Evolutionary conservation across 176 grass and related monocot genomes (phyloP).

Genomic region (Avena insularis): DNA sequence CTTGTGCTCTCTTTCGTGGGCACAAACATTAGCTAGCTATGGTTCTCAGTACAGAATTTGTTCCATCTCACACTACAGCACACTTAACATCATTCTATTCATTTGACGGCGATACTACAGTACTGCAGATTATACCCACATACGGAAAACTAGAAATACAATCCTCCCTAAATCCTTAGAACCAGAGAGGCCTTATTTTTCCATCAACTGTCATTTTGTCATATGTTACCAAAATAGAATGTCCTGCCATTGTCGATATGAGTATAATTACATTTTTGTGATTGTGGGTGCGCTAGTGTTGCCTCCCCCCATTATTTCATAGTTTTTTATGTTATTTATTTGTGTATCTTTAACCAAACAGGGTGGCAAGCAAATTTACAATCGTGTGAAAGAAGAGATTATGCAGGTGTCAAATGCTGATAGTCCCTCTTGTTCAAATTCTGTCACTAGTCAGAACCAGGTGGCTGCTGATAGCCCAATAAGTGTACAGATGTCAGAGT

Average conservation of each 20-base stretch:
- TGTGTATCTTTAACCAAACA: constrained; percentile 44
- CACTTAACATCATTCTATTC: neutral
- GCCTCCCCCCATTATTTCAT: neutral
- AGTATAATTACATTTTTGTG: constrained; percentile 1
- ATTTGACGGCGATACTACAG: constrained; percentile 6
- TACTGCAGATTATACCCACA: constrained; percentile 12
- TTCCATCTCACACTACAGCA: neutral
- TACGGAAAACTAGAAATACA: neutral
- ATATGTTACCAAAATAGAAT: constrained; percentile 15
- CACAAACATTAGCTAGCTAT: neutral
- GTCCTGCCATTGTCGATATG: neutral
- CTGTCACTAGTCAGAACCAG: constrained; percentile 82
- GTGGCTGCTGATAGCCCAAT: constrained; percentile 82
- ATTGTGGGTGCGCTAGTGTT: neutral
- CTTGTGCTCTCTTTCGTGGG: neutral
- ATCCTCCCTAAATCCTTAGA: neutral
- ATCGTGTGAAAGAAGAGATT: constrained; percentile 77
- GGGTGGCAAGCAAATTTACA: constrained; percentile 85
- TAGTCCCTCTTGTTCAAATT: constrained; percentile 89
- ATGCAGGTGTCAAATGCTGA: constrained; percentile 58
- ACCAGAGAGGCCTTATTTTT: neutral
- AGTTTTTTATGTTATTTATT: constrained; percentile 37
- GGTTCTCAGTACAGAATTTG: neutral
- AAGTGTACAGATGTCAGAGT: constrained; percentile 92
- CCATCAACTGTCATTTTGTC: neutral